phyloP scores from a whole-genome alignment of 768 basidiomycete genomes.

The Rhodosporidiobolus odoratus region DNA sequence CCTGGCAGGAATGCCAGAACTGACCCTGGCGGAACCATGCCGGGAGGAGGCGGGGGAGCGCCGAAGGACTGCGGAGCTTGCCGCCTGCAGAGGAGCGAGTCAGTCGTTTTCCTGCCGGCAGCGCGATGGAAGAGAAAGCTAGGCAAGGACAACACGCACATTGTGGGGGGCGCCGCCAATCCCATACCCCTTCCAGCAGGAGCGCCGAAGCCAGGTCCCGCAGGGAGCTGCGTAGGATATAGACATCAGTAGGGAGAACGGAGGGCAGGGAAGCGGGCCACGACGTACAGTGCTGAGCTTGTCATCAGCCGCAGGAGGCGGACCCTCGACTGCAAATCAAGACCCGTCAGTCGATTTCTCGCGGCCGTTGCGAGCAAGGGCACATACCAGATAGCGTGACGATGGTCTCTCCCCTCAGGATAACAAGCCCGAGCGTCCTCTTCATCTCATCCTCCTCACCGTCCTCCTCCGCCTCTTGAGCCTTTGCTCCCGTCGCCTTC shows the following conservation, averaged over 20 bases:
- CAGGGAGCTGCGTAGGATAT: slow-evolving; percentile 58
- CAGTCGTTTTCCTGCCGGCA: too few relatives aligned
- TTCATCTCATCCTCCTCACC: slow-evolving; percentile 75
- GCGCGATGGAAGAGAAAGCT: too few relatives aligned
- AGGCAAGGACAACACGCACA: neutral
- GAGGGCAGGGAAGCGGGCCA: neutral
- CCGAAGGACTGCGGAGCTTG: slow-evolving; percentile 36
- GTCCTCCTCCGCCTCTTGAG: slow-evolving; percentile 45
- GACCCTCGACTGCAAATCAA: slow-evolving; percentile 25
- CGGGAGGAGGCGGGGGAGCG: slow-evolving; percentile 60
- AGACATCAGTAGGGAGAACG: neutral
- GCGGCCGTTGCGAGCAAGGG: neutral
- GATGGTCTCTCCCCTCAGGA: slow-evolving; percentile 90
- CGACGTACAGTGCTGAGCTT: slow-evolving; percentile 22
- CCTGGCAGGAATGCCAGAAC: too few relatives aligned
- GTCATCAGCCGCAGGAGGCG: slow-evolving; percentile 29
- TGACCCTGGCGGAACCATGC: too few relatives aligned
- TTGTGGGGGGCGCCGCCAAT: slow-evolving; percentile 48
- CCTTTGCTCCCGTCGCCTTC: slow-evolving; percentile 61
- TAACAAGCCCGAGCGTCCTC: slow-evolving; percentile 90
- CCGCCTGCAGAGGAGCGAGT: slow-evolving; percentile 30
- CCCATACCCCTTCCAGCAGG: slow-evolving; percentile 97
- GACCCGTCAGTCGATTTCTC: neutral
- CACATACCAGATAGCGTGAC: slow-evolving; percentile 73
- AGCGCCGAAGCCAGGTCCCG: slow-evolving; percentile 88